Evolutionary conservation across 164 flowering plant genomes (phyloP).

Genomic region (Macadamia tetraphylla): DNA sequence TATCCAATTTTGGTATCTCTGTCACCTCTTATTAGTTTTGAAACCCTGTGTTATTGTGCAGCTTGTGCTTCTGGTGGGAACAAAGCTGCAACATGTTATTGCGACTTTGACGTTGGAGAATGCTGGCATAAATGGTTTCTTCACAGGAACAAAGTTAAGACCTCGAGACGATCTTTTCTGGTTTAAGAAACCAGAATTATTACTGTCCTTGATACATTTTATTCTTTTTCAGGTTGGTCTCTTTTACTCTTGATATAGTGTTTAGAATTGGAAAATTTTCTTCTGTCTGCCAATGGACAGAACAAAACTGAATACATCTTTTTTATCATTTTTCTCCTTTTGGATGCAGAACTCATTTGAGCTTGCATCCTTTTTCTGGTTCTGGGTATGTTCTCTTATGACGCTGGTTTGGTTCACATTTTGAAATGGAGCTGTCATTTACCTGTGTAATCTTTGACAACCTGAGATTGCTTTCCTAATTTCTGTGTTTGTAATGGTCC

Average conservation of each 20-base stretch:
- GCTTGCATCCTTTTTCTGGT: slow-evolving; percentile 97
- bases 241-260: neutral
- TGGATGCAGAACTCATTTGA: slow-evolving; percentile 89
- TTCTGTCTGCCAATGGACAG: neutral
- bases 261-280: neutral
- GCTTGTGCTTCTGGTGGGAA: slow-evolving; percentile 88
- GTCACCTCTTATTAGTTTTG: neutral
- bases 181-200: slow-evolving; percentile 90
- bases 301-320: slow-evolving; percentile 6
- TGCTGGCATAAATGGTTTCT: slow-evolving; percentile 39
- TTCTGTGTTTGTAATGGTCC: neutral
- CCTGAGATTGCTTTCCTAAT: neutral
- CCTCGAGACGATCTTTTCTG: slow-evolving; percentile 97
- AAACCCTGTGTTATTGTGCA: slow-evolving; percentile 25
- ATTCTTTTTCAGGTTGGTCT: slow-evolving; percentile 83
- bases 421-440: neutral
- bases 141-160: slow-evolving; percentile 34
- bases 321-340: slow-evolving; percentile 7
- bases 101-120: slow-evolving; percentile 90
- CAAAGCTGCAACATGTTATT: slow-evolving; percentile 91
- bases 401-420: slow-evolving; percentile 6
- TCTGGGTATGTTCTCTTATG: slow-evolving; percentile 68
- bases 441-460: neutral
- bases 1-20: no score
- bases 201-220: slow-evolving; percentile 82